phyloP scores from a whole-genome alignment of 1,284 basidiomycete species.

The Cryptococcus jaspeensis region DNA sequence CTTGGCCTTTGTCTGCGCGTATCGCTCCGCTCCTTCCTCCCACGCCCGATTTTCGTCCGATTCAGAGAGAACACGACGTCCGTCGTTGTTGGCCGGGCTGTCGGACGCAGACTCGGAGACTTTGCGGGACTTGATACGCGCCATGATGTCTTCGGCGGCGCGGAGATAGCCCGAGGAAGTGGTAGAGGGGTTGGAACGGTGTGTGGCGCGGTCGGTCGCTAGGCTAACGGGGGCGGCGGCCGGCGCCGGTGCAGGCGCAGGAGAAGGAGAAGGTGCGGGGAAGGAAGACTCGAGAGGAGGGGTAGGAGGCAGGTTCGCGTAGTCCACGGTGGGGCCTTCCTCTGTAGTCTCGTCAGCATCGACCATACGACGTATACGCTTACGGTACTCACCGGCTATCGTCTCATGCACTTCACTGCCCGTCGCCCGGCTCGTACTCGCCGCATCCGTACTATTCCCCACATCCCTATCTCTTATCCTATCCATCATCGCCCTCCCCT shows the following conservation, averaged over 20 bases:
- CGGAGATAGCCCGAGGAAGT: slow-evolving; percentile 60
- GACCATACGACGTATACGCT: neutral
- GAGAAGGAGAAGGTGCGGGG: neutral
- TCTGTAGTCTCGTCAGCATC: slow-evolving; percentile 8
- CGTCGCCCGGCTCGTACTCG: slow-evolving; percentile 24
- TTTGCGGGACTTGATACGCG: slow-evolving; percentile 63
- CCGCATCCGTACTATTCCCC: slow-evolving; percentile 32
- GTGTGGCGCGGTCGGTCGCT: slow-evolving; percentile 17
- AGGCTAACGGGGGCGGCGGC: neutral
- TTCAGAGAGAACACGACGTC: slow-evolving; percentile 29
- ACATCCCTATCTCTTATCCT: slow-evolving; percentile 39
- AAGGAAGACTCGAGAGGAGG: slow-evolving; percentile 16
- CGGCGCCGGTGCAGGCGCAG: neutral
- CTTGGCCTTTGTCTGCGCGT: slow-evolving; percentile 9
- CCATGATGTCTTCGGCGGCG: slow-evolving; percentile 75
- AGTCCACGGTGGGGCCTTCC: slow-evolving; percentile 30
- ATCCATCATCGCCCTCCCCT: slow-evolving; percentile 44
- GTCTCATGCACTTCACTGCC: slow-evolving; percentile 13
- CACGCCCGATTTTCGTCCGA: slow-evolving; percentile 43
- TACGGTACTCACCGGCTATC: slow-evolving; percentile 6
- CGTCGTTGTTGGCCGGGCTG: slow-evolving; percentile 59
- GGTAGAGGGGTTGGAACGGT: slow-evolving; percentile 46
- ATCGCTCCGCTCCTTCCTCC: slow-evolving; percentile 20
- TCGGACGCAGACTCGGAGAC: slow-evolving; percentile 42
- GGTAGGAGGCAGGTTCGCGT: slow-evolving; percentile 21